phyloP scores from a whole-genome alignment of 371 early-diverging fungal species.

The Globomyces sp. region DNA sequence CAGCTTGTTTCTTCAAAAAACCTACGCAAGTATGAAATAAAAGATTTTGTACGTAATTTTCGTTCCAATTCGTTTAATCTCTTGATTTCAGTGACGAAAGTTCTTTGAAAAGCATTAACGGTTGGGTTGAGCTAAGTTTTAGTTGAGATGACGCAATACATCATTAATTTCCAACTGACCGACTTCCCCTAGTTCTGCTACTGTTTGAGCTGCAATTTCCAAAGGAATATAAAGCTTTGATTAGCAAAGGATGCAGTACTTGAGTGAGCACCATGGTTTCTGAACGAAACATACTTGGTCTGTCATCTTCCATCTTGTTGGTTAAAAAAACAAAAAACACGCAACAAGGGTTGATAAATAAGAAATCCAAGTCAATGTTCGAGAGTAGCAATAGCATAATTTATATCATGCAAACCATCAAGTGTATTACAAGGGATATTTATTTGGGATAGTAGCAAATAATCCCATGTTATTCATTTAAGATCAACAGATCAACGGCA shows the following conservation, averaged over 20 bases:
- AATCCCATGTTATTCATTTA: no score
- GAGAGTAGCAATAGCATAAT: no score
- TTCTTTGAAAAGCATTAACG: constrained; percentile 94
- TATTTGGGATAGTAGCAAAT: no score
- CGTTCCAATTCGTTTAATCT: constrained; percentile 93
- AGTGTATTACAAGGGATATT: no score
- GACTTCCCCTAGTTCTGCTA: constrained; percentile 92
- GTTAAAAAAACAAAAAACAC: background rate
- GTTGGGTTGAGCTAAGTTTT: constrained; percentile 78
- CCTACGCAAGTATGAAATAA: constrained; percentile 42
- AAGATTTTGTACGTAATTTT: constrained; percentile 44
- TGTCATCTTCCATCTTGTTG: constrained; percentile 25
- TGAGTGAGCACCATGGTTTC: constrained; percentile 95
- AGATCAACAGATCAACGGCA: no score
- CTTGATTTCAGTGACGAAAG: constrained; percentile 91
- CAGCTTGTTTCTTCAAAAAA: constrained; percentile 78
- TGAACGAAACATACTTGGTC: constrained; percentile 78
- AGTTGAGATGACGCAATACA: constrained; percentile 46
- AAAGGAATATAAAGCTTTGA: constrained; percentile 88
- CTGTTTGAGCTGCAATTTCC: constrained; percentile 91
- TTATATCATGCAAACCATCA: no score
- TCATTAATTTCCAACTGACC: constrained; percentile 95
- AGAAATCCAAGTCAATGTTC: no score
- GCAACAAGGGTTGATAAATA: background rate
- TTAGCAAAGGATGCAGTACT: constrained; percentile 16